These are phyloP conservation scores for Sarocladium brachiariae DNA, from an alignment of 2,329 filamentous ascomycete genomes.

Conservation along the genomic window DNA sequence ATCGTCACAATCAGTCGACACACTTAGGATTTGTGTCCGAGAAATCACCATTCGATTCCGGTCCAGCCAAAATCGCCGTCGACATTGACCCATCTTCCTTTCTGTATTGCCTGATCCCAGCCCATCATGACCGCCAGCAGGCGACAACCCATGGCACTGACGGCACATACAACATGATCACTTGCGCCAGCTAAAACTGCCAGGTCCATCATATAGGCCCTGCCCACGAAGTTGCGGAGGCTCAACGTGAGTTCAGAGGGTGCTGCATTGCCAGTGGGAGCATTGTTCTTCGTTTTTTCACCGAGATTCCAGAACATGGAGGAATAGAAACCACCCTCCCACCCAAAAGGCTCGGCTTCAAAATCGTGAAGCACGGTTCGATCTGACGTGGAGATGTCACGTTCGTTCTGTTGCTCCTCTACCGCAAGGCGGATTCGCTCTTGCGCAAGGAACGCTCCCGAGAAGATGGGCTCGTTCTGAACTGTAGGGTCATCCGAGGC, in stretches of 20 bases:
- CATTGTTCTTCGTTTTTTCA: slow-evolving; percentile 33
- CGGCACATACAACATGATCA: slow-evolving; percentile 69
- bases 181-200: slow-evolving; percentile 62
- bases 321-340: slow-evolving; percentile 83
- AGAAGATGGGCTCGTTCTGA: slow-evolving; percentile 59
- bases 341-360: slow-evolving; percentile 70
- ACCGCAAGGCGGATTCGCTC: slow-evolving; percentile 69
- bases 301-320: slow-evolving; percentile 78
- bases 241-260: slow-evolving; percentile 51
- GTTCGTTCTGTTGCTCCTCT: slow-evolving; percentile 32
- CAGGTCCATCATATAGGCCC: slow-evolving; percentile 78
- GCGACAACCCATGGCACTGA: slow-evolving; percentile 66
- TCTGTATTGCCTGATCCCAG: slow-evolving; percentile 61
- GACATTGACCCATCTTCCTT: slow-evolving; percentile 68
- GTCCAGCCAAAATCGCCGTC: slow-evolving; percentile 63
- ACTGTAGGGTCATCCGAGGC: slow-evolving; percentile 79
- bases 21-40: background rate
- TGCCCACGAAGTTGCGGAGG: slow-evolving; percentile 65
- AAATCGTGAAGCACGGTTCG: slow-evolving; percentile 53
- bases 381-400: background rate
- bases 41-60: slow-evolving; percentile 30
- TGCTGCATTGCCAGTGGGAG: slow-evolving; percentile 21
- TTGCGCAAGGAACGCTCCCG: slow-evolving; percentile 57
- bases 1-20: background rate
- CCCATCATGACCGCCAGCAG: slow-evolving; percentile 81